Percentiles rank a stretch among this genome's conserved stretches.
Evolutionary conservation across 2,329 filamentous ascomycete species (phyloP).

Genomic region (Fusarium brachygibbosum): DNA sequence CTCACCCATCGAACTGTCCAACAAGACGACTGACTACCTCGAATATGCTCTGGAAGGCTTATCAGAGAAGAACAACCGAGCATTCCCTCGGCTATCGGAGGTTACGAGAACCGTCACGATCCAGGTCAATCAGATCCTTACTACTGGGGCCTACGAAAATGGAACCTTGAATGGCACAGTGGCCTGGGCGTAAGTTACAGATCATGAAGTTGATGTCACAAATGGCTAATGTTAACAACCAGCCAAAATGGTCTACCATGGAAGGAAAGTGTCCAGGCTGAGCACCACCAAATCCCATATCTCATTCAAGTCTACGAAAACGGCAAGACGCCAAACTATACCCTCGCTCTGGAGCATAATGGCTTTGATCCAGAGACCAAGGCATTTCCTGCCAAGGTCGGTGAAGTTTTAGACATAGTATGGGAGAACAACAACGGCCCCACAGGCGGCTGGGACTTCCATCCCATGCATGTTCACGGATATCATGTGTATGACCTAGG

Average conservation of each 20-base stretch:
- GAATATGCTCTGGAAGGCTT: constrained; percentile 56
- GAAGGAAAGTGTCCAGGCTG: constrained; percentile 35
- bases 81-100: constrained; percentile 58
- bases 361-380: constrained; percentile 67
- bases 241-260: constrained; percentile 33
- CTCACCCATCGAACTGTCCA: constrained; percentile 52
- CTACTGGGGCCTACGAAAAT: constrained; percentile 47
- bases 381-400: constrained; percentile 66
- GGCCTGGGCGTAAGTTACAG: constrained; percentile 23
- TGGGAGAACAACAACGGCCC: constrained; percentile 57
- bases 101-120: constrained; percentile 65
- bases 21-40: constrained; percentile 56
- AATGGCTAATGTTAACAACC: background rate
- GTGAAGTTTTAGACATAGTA: constrained; percentile 69
- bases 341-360: constrained; percentile 61
- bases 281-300: constrained; percentile 30
- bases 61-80: background rate
- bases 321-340: constrained; percentile 61
- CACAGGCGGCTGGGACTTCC: constrained; percentile 49
- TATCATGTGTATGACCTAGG: constrained; percentile 33
- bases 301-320: constrained; percentile 35
- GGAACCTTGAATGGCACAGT: constrained; percentile 36
- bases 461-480: constrained; percentile 32
- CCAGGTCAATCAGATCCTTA: constrained; percentile 58
- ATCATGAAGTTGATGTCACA: rapidly evolving